Evolutionary conservation across 371 early-diverging fungal species (phyloP), one percentile per base, ranked within the genome.

Genomic region (Saksenaea vasiformis): DNA sequence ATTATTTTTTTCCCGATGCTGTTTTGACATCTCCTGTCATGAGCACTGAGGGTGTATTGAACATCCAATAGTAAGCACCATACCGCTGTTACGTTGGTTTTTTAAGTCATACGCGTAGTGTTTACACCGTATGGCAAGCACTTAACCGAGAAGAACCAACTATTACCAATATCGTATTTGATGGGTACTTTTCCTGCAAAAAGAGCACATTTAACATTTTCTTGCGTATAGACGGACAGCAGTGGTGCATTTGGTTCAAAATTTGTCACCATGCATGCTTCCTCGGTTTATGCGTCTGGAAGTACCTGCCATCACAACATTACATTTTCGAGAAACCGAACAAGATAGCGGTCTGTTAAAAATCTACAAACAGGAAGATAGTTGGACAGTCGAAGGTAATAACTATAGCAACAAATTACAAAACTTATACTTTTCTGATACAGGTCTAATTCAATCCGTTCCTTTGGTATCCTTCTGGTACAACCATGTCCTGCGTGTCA

Each of bases 391-490:
- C 14, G 85, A 82, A 59, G 85, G 73, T 72, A 63, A 28, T 27
- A 58, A 35, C 28, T 11, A n/a, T 43, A 51, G 44, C 0, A 28
- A 13, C 11, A n/a, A 26, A n/a, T 8, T 11, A 55, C 3, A 54
- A 3, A 22, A 54, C 37, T 19, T 17, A 17, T 60, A 13, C 28
- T 54, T 47, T 37, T 36, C 36, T 56, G 27, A 15, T 53, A 35
- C 47, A 80, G 81, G 87, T 24, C 60, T 88, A 35, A 77, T 87
- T 24, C 83, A 85, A 64, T 85, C 85, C 55, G 77, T 86, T 65
- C 88, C 88, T 37, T 69, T 87, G 13, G 68, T 88, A 34, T 85
- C 83, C 5, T 88, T 84, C 76, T 88, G 88, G 87, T 88, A 88
- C 67, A 84, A 88, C 58, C 77, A 86, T 60, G 79, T 88, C 35